Conservation (phyloP, 768 basidiomycete genomes). For the Leccinum rimulosum region DNA sequence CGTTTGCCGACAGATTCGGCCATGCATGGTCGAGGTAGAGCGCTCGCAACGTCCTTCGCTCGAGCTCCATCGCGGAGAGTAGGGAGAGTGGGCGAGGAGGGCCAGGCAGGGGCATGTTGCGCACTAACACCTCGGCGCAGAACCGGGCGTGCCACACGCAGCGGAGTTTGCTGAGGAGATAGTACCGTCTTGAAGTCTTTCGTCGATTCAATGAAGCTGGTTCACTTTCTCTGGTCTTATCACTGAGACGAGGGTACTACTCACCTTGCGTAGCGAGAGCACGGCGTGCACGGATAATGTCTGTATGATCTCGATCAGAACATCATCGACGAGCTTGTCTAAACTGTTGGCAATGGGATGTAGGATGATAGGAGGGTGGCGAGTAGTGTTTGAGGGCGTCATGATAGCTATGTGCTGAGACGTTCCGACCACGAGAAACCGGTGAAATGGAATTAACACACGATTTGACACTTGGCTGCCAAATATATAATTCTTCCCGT, state of each 20-base stretch:
- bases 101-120: conserved; percentile 22
- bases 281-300: conserved; percentile 13
- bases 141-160: conserved; percentile 25
- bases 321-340: conserved; percentile 28
- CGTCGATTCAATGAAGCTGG: neutral
- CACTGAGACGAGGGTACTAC: neutral
- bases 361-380: neutral
- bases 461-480: neutral
- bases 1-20: conserved; percentile 17
- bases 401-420: neutral
- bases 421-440: neutral
- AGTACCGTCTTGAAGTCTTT: conserved; percentile 30
- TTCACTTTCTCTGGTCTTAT: neutral
- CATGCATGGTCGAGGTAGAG: conserved; percentile 23
- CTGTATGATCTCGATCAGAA: conserved; percentile 23
- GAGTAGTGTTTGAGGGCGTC: conserved; percentile 2
- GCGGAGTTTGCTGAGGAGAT: conserved; percentile 24
- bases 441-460: neutral
- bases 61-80: conserved; percentile 24
- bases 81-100: conserved; percentile 3
- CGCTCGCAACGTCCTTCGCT: conserved; percentile 29
- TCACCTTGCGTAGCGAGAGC: conserved; percentile 24
- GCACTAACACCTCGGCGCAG: conserved; percentile 21
- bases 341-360: conserved; percentile 9
- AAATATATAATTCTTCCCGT: neutral